Conservation (phyloP, 2,329 filamentous ascomycete genomes). For the Xylaria sp. region DNA sequence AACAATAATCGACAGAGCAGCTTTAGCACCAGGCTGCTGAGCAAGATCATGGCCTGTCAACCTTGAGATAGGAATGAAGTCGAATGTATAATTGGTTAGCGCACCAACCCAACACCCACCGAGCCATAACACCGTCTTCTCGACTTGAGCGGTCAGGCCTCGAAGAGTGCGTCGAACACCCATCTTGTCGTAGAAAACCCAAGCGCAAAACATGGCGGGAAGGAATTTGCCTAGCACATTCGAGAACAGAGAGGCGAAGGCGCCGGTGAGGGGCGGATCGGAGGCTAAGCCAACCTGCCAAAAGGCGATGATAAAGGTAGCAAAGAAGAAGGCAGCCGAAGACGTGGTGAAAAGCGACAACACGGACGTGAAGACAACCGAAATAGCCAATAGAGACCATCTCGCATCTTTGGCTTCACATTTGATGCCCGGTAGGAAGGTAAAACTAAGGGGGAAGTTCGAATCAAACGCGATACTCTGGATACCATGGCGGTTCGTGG, state of each 20-base stretch:
- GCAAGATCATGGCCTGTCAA: constrained; percentile 90
- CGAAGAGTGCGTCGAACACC: constrained; percentile 76
- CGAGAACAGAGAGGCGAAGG: constrained; percentile 78
- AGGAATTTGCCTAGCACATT: constrained; percentile 83
- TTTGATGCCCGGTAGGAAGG: constrained; percentile 73
- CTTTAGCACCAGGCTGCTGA: constrained; percentile 87
- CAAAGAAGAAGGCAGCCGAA: constrained; percentile 85
- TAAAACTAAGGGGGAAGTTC: constrained; percentile 88
- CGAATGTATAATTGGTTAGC: constrained; percentile 94
- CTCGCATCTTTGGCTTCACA: constrained; percentile 80
- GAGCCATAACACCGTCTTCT: constrained; percentile 91
- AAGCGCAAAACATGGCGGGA: constrained; percentile 87
- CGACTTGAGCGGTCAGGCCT: constrained; percentile 82
- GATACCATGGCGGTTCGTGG: constrained; percentile 78
- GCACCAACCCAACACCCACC: constrained; percentile 91
- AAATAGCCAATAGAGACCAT: constrained; percentile 86
- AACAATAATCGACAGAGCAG: constrained; percentile 83
- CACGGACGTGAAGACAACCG: constrained; percentile 79
- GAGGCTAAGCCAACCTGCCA: constrained; percentile 91
- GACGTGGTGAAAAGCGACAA: constrained; percentile 86
- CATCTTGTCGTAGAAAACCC: constrained; percentile 89
- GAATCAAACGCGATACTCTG: constrained; percentile 82
- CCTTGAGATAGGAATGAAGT: constrained; percentile 91
- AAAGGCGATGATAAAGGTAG: constrained; percentile 83
- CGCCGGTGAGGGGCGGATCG: constrained; percentile 78